phyloP scores from a whole-genome alignment of 192 early-diverging fungal genomes.

The Umbelopsis sp. region DNA sequence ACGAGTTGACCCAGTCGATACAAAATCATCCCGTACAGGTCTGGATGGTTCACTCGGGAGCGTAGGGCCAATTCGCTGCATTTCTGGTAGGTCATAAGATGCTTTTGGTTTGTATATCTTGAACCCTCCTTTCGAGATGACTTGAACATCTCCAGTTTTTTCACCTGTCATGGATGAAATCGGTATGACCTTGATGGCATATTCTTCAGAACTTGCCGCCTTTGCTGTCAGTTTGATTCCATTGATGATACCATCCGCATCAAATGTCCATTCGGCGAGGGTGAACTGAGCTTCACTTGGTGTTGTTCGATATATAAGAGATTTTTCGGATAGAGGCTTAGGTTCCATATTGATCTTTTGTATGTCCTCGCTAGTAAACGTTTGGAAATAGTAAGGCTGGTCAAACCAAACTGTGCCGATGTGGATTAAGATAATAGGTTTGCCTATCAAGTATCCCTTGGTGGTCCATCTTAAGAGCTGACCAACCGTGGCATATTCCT shows the following conservation, averaged over 20 bases:
- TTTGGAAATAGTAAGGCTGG: conserved; percentile 36
- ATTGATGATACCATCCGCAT: conserved; percentile 34
- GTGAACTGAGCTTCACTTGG: conserved; percentile 24
- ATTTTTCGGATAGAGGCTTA: neutral
- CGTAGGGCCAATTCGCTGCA: conserved; percentile 30
- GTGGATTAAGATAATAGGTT: conserved; percentile 43
- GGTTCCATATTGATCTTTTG: conserved; percentile 23
- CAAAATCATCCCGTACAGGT: conserved; percentile 37
- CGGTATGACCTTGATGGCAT: conserved; percentile 24
- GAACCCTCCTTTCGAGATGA: conserved; percentile 35
- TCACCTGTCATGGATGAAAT: conserved; percentile 37
- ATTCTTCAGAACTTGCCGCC: conserved; percentile 29
- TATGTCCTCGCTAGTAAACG: conserved; percentile 26
- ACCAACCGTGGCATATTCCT: conserved; percentile 34
- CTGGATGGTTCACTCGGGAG: conserved; percentile 31
- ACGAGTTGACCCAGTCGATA: conserved; percentile 26
- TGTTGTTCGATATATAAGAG: conserved; percentile 29
- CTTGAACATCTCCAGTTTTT: conserved; percentile 27
- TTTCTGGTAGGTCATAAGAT: conserved; percentile 41
- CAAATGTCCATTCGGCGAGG: conserved; percentile 45
- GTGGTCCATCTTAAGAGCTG: conserved; percentile 42
- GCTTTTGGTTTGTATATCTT: conserved; percentile 40
- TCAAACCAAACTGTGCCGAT: conserved; percentile 39
- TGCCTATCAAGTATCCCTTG: conserved; percentile 20
- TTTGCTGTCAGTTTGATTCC: conserved; percentile 37